These are phyloP conservation scores for Jaltomata sinuosa DNA, from an alignment of 257 asterid species.

Conservation along the genomic window DNA sequence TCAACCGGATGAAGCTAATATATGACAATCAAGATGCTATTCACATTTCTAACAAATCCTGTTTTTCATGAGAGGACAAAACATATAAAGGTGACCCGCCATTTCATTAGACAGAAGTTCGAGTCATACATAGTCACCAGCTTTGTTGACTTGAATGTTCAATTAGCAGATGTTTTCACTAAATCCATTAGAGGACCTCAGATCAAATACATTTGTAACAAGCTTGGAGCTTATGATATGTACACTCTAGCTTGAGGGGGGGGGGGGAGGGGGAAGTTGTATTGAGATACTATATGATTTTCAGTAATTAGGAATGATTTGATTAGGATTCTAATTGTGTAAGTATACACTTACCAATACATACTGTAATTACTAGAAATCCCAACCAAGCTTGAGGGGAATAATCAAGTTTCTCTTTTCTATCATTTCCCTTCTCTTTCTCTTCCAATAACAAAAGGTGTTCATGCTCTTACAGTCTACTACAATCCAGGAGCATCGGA, in stretches of 20 bases:
- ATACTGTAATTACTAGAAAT: neutral
- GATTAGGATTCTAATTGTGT: slow-evolving; percentile 23
- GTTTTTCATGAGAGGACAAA: neutral
- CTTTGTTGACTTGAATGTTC: neutral
- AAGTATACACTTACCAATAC: neutral
- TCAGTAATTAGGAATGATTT: slow-evolving; percentile 11
- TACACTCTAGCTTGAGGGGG: neutral
- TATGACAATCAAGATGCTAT: neutral
- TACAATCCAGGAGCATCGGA: neutral
- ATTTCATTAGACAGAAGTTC: neutral
- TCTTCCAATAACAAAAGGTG: neutral
- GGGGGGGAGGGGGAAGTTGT: too few relatives aligned
- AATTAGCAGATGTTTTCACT: neutral
- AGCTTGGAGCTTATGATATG: neutral
- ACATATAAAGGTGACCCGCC: neutral
- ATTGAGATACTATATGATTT: slow-evolving; percentile 53
- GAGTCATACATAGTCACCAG: neutral
- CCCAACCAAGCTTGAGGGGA: slow-evolving; percentile 88
- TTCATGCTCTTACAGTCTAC: neutral
- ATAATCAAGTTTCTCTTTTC: slow-evolving; percentile 67
- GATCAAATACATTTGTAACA: neutral
- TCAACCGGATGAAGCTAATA: neutral
- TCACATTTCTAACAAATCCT: neutral
- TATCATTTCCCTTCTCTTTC: neutral
- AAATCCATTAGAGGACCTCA: neutral